Base-by-base conservation (phyloP, 1,284 basidiomycete species). In the Heterobasidion irregulare region DNA sequence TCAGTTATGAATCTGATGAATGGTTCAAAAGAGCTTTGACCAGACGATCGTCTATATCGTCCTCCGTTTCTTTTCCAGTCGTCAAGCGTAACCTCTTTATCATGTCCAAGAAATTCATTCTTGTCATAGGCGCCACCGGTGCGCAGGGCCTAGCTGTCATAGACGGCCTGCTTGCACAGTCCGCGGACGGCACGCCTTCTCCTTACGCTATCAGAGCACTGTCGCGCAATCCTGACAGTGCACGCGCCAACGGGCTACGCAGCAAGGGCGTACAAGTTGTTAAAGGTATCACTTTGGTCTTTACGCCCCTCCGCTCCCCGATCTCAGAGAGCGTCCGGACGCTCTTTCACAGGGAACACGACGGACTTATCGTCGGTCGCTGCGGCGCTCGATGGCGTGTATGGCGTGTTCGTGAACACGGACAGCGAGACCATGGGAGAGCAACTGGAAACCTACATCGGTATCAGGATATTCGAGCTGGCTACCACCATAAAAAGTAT, bases 101-200 rank as follows among this genome's bases (percentile, higher is more conserved):
- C 26, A 26, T 26, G 26, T 26, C 26, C 26, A 26, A 26, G 26
- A 76, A 76, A 60, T 62, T 74, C 56, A 75, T 79, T 59, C 70
- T 76, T 53, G 74, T 78, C 56, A 71, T 78, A 43, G 76, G 77
- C 44, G 77, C 75, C 2, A 79, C 77, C 19, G 77, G 76, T 51
- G 73, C 73, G 1, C 77, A 78, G 60, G 76, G 76, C 4, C 63
- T 72, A 45, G 68, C 70, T 16, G 73, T 76, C 56, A 70, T 78
- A 49, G 65, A 74, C 55, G 68, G 66, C 36, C 65, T 78, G n/a
- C 69, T 78, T n/a, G 68, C 66, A 16, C 66, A 68, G 8, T 60
- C 57, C 48, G 58, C 63, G n/a, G 70, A 75, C 56, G 74, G 74
- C 3, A 64, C 69, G 12, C 68, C 74, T 0, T 74, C 74, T 10